Conservation (phyloP, 352 stramenopile species). For the Pythium aristosporum region DNA sequence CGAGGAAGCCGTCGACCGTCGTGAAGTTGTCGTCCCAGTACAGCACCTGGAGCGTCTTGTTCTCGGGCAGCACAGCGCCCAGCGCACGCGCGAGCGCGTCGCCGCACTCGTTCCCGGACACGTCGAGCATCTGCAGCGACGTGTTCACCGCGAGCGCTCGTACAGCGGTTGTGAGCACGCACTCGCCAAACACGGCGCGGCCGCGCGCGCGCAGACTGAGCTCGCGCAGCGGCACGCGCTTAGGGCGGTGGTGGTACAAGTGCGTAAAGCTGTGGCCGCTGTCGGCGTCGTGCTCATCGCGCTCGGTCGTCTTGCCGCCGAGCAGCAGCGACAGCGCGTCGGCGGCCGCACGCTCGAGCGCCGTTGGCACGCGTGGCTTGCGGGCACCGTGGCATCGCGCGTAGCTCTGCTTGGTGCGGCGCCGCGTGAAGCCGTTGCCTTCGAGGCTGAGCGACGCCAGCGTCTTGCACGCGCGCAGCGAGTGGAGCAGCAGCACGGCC, state of each 20-base stretch:
- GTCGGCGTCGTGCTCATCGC: constrained; percentile 1
- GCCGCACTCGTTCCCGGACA: constrained; percentile 73
- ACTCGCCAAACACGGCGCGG: constrained; percentile 50
- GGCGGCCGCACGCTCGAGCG: constrained; percentile 14
- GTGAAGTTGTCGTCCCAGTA: constrained; percentile 82
- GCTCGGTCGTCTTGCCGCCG: constrained; percentile 12
- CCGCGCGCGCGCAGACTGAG: constrained; percentile 54
- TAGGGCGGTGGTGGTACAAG: constrained; percentile 15
- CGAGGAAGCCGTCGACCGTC: constrained; percentile 63
- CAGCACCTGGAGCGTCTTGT: constrained; percentile 56
- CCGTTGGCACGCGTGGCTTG: not conserved
- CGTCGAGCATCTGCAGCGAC: constrained; percentile 61
- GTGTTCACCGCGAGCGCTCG: constrained; percentile 41
- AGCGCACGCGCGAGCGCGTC: constrained; percentile 54
- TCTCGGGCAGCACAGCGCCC: constrained; percentile 45
- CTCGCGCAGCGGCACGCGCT: constrained; percentile 44
- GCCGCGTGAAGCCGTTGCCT: constrained; percentile 56
- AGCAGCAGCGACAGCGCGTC: constrained; percentile 25
- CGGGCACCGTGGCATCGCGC: constrained; percentile 21
- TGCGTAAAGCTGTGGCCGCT: constrained; percentile 20
- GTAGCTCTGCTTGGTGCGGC: constrained; percentile 27
- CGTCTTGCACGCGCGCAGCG: constrained; percentile 49
- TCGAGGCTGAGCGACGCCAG: constrained; percentile 67
- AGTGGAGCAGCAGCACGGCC: constrained; percentile 58
- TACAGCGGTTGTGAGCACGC: constrained; percentile 46